Base-by-base conservation (phyloP, 768 basidiomycete genomes). In the Scleroderma bovista region DNA sequence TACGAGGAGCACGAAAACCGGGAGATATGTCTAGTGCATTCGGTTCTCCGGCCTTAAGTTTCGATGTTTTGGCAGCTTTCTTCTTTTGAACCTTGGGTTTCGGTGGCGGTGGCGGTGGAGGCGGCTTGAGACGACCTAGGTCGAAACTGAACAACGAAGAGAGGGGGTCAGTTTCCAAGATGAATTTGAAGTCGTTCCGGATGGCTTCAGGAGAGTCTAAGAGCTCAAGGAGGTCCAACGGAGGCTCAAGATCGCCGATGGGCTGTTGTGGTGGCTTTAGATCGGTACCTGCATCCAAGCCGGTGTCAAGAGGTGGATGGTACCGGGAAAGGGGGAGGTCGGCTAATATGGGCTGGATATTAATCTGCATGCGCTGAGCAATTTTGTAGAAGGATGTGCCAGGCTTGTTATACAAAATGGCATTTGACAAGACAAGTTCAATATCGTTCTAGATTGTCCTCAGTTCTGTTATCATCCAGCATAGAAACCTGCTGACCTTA, bases 361-460 rank as follows among this genome's bases (percentile, higher is more conserved):
- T 62, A 2, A 63, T 68, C 59, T 80, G 77, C 52, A 96, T 81
- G 36, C 80, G 71, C 15, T 74, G 65, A 0, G 95, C 93, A 6
- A 77, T 69, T 58, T 81, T 85, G 69, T 89, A 79, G 61, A 83
- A 83, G 0, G 75, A 55, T 0, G 86, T 83, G n/a, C 82, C 85
- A 0, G 79, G 69, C 54, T 81, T 79, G 65, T 99, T 97, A 67
- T 97, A 99, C 7, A 80, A 64, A 39, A 89, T 77, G 2, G 94
- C 94, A 58, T 98, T 99, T 49, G 81, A 73, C 23, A 91, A 67
- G 15, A 98, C 91, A 15, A 98, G 79, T 31, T 79, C 68, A n/a
- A 93, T 71, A 61, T 99, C 95, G 45, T 78, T 72, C 90, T 93
- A 47, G 19, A 50, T 4, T 9, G 37, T 32, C 32, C 32, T 54